Evolutionary conservation across 371 early-diverging fungal species (phyloP).

Genomic region (Capniomyces stellatus): DNA sequence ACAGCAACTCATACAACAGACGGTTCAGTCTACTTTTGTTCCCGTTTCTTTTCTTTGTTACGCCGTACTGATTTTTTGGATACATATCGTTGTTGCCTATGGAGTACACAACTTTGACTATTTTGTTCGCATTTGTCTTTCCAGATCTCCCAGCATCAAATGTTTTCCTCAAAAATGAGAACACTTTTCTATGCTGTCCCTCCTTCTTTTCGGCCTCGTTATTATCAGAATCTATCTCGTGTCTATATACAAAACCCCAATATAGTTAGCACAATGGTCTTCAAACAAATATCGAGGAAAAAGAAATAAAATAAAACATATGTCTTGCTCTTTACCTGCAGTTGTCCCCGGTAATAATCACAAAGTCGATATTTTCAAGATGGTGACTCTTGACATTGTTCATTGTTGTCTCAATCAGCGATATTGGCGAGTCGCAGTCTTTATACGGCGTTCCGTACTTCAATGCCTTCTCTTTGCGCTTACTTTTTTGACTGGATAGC

Average conservation of each 20-base stretch:
- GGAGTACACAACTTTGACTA: constrained; percentile 11
- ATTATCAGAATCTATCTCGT: not conserved
- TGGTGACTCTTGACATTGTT: constrained; percentile 40
- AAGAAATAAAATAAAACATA: too few relatives aligned
- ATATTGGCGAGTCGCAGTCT: constrained; percentile 48
- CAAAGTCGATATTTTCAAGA: constrained; percentile 46
- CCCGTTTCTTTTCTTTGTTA: constrained; percentile 27
- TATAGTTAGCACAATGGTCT: too few relatives aligned
- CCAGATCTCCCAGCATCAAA: not conserved
- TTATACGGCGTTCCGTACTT: constrained; percentile 40
- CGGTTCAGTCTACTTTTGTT: constrained; percentile 16
- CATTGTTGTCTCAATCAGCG: constrained; percentile 44
- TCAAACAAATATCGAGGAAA: too few relatives aligned
- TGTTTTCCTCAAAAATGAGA: not conserved
- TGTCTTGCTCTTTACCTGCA: constrained; percentile 46
- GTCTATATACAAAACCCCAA: not conserved
- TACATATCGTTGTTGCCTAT: constrained; percentile 66
- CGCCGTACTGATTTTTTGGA: constrained; percentile 44
- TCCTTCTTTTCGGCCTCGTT: not conserved
- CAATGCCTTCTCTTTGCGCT: constrained; percentile 9
- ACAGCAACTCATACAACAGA: constrained; percentile 27
- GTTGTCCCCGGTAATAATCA: constrained; percentile 67
- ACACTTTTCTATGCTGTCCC: not conserved
- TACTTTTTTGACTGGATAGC: too few relatives aligned
- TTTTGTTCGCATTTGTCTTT: not conserved